Evolutionary conservation across 176 grass and related monocot species (phyloP).

Genomic region (Tuctoria greenei): DNA sequence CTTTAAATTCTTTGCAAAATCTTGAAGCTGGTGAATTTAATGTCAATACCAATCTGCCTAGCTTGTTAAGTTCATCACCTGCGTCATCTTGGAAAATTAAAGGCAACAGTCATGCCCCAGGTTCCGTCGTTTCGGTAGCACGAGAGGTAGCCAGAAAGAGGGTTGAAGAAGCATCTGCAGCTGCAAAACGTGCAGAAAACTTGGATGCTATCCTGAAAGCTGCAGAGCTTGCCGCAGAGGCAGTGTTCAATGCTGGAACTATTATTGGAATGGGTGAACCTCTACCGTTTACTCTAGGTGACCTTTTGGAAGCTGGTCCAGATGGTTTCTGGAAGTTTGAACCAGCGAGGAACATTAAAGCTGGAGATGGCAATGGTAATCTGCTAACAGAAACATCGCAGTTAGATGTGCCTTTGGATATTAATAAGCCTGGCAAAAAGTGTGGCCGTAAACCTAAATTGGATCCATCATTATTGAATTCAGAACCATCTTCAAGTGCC

Average conservation of each 20-base stretch:
- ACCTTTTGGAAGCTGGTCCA: conserved; percentile 78
- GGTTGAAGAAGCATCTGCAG: conserved; percentile 87
- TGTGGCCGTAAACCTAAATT: conserved; percentile 39
- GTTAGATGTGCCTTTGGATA: conserved; percentile 30
- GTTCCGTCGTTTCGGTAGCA: conserved; percentile 80
- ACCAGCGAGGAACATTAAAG: conserved; percentile 41
- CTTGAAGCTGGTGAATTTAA: conserved; percentile 34
- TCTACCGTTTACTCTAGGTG: conserved; percentile 74
- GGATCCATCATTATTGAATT: conserved; percentile 27
- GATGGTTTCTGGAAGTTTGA: conserved; percentile 77
- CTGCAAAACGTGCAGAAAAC: conserved; percentile 90
- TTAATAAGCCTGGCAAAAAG: conserved; percentile 38
- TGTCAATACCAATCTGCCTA: conserved; percentile 20
- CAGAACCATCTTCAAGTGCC: conserved; percentile 42
- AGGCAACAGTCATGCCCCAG: conserved; percentile 30
- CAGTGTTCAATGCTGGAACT: conserved; percentile 75
- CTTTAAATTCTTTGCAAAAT: conserved; percentile 30
- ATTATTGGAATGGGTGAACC: conserved; percentile 94
- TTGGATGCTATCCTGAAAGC: conserved; percentile 91
- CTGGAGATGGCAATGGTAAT: conserved; percentile 21
- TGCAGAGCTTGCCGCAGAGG: conserved; percentile 87
- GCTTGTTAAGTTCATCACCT: conserved; percentile 32
- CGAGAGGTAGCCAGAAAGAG: conserved; percentile 81
- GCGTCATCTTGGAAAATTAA: conserved; percentile 55
- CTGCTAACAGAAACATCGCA: conserved; percentile 27